These are phyloP conservation scores for Penicillium psychrosexuale DNA, from an alignment of 2,329 filamentous ascomycete genomes.

Conservation along the genomic window DNA sequence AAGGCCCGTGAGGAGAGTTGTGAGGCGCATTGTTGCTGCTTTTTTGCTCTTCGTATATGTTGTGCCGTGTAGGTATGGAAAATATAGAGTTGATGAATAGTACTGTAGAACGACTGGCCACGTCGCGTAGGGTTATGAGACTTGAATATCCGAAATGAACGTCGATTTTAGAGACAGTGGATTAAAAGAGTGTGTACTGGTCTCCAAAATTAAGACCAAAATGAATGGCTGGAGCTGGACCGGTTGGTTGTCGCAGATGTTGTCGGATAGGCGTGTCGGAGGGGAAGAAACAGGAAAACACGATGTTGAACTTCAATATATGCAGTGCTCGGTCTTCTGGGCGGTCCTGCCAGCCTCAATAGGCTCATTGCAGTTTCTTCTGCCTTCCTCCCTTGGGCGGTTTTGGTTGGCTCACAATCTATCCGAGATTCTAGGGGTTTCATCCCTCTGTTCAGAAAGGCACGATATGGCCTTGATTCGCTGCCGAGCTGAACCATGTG, in stretches of 20 bases:
- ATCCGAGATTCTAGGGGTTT: slow-evolving; percentile 7
- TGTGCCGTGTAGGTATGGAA: background rate
- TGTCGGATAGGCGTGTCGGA: slow-evolving; percentile 4
- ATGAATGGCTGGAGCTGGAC: slow-evolving; percentile 20
- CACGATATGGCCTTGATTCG: background rate
- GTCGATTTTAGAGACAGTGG: background rate
- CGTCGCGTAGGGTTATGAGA: background rate
- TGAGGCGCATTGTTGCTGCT: slow-evolving; percentile 11
- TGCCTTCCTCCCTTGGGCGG: slow-evolving; percentile 1
- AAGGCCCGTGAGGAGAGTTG: slow-evolving; percentile 11
- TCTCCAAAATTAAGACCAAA: background rate
- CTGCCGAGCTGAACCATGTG: background rate
- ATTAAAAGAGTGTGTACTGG: background rate
- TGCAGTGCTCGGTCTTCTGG: background rate
- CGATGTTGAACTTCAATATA: background rate
- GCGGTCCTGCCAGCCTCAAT: background rate
- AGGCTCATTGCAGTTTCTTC: background rate
- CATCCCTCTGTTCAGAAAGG: slow-evolving; percentile 4
- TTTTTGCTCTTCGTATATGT: background rate
- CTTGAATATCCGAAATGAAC: slow-evolving; percentile 1
- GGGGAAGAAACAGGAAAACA: background rate
- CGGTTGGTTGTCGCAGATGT: background rate
- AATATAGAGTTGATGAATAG: background rate
- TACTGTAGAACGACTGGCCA: background rate
- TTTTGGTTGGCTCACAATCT: background rate